Evolutionary conservation across 352 stramenopile genomes (phyloP).

Genomic region (Pythium phragmiticola): DNA sequence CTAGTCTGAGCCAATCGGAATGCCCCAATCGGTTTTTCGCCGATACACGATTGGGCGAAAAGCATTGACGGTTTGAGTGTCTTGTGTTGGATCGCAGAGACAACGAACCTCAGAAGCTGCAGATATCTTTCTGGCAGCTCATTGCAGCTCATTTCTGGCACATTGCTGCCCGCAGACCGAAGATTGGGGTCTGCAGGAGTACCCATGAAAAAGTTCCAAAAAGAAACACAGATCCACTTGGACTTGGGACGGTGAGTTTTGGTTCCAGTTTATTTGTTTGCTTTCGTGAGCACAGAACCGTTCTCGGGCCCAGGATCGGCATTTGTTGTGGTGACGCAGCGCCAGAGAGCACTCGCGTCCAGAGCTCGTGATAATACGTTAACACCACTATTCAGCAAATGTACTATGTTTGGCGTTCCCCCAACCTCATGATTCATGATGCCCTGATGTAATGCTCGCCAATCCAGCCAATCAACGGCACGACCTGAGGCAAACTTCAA

Average conservation of each 20-base stretch:
- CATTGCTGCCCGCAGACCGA: background rate
- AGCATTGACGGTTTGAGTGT: background rate
- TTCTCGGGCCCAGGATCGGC: too few relatives aligned
- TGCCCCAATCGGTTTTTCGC: background rate
- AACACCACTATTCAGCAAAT: background rate
- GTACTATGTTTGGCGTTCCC: too few relatives aligned
- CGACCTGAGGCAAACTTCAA: background rate
- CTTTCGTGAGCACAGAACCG: background rate
- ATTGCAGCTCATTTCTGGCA: too few relatives aligned
- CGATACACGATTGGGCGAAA: conserved; percentile 16
- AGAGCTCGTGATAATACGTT: too few relatives aligned
- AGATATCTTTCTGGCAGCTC: too few relatives aligned
- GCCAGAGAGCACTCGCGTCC: background rate
- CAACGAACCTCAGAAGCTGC: too few relatives aligned
- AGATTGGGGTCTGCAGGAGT: background rate
- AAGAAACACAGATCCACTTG: background rate
- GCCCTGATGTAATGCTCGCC: too few relatives aligned
- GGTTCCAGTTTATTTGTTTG: background rate
- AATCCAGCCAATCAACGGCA: background rate
- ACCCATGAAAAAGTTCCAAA: background rate
- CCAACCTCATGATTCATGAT: too few relatives aligned
- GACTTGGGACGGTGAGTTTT: background rate
- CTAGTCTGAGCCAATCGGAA: conserved; percentile 22
- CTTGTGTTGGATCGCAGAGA: too few relatives aligned
- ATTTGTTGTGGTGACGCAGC: background rate